phyloP scores from a whole-genome alignment of 2,329 filamentous ascomycete species.

The Bipolaris zeicola region DNA sequence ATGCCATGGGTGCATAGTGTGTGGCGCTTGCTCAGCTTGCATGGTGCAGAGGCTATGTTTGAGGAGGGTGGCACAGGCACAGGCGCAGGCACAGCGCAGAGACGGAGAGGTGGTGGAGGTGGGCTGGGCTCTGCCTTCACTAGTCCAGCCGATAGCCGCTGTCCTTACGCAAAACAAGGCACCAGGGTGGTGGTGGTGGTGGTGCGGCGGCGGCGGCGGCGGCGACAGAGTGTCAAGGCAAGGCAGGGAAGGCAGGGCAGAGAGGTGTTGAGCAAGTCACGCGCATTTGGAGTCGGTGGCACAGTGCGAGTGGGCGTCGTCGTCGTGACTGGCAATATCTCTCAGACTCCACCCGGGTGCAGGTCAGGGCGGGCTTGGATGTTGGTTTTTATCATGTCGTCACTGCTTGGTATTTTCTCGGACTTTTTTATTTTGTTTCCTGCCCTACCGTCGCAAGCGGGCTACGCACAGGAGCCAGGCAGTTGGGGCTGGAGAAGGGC shows the following conservation, averaged over 20 bases:
- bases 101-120: background rate
- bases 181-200: background rate
- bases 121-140: background rate
- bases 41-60: too few species aligned
- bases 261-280: background rate
- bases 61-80: too few species aligned
- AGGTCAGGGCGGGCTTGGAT: background rate
- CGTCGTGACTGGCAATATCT: background rate
- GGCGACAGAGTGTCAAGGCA: background rate
- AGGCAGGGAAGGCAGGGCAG: too few species aligned
- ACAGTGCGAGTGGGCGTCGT: background rate
- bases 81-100: background rate
- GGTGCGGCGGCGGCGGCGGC: too few species aligned
- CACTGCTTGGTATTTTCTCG: background rate
- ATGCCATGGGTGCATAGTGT: too few species aligned
- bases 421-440: background rate
- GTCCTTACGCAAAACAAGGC: background rate
- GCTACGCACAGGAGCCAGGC: background rate
- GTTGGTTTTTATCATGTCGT: background rate
- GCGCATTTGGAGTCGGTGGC: background rate
- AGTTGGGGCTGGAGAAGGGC: background rate
- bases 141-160: background rate
- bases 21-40: too few species aligned
- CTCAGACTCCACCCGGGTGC: background rate
- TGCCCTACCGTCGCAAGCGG: background rate